These are phyloP conservation scores for Pseudonectria buxi DNA, from an alignment of 2,329 filamentous ascomycete genomes.

Conservation along the genomic window DNA sequence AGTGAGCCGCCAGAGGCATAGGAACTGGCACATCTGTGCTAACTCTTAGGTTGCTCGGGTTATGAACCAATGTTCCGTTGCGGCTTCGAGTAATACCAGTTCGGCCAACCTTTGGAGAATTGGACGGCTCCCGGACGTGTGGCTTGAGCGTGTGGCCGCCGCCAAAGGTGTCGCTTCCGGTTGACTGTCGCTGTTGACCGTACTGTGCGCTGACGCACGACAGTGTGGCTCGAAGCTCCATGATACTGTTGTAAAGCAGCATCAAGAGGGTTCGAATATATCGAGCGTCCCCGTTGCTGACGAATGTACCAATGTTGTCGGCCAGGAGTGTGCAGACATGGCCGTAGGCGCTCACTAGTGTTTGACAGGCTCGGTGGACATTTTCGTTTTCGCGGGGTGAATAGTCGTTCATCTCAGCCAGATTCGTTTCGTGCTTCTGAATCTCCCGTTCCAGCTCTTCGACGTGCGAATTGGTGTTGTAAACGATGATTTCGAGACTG, in stretches of 20 bases:
- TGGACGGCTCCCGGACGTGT: conserved; percentile 44
- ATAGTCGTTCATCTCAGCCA: conserved; percentile 40
- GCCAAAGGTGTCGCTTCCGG: conserved; percentile 13
- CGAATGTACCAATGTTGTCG: conserved; percentile 56
- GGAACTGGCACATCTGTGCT: conserved; percentile 45
- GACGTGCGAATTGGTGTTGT: conserved; percentile 60
- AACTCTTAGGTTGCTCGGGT: conserved; percentile 48
- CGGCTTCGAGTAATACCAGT: conserved; percentile 27
- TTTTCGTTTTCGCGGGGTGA: conserved; percentile 53
- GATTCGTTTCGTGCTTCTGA: conserved; percentile 49
- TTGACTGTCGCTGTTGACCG: conserved; percentile 10
- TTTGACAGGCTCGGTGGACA: conserved; percentile 56
- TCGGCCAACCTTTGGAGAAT: conserved; percentile 47
- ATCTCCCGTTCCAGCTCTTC: conserved; percentile 60
- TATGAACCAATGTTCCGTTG: conserved; percentile 37
- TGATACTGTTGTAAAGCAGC: conserved; percentile 60
- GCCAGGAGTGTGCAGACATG: conserved; percentile 57
- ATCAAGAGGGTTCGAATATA: conserved; percentile 60
- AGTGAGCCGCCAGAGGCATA: conserved; percentile 18
- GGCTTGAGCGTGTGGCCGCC: conserved; percentile 43
- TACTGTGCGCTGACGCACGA: conserved; percentile 26
- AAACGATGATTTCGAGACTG: conserved; percentile 60
- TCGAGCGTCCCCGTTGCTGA: conserved; percentile 58
- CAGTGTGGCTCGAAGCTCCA: conserved; percentile 55
- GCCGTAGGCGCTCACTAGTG: conserved; percentile 57